These are phyloP conservation scores for Hyphopichia fennica DNA, from an alignment of 1,139 yeast species.

Conservation along the genomic window DNA sequence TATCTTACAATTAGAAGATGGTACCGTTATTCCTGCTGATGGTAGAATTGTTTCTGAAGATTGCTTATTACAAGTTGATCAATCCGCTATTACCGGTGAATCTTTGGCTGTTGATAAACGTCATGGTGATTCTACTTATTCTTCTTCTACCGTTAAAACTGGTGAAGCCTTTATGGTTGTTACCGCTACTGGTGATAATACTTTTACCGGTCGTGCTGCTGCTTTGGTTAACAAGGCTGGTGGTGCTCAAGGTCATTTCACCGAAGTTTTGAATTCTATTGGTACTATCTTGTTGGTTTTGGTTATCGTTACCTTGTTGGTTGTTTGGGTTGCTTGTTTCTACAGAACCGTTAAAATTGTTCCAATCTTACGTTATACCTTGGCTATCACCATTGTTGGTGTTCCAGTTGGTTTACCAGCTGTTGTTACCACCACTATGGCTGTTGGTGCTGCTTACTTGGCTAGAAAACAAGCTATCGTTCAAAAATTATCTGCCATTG, in stretches of 20 bases:
- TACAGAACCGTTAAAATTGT: slow-evolving; percentile 91
- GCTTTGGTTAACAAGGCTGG: slow-evolving; percentile 95
- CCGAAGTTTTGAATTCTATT: slow-evolving; percentile 97
- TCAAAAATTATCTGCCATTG: slow-evolving; percentile 96
- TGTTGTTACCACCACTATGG: slow-evolving; percentile 99
- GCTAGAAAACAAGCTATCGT: slow-evolving; percentile 99
- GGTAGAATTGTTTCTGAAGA: slow-evolving; percentile 91
- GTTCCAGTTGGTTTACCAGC: slow-evolving; percentile 99
- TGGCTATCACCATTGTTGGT: slow-evolving; percentile 98
- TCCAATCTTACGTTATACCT: slow-evolving; percentile 86
- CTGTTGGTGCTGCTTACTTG: slow-evolving; percentile 99
- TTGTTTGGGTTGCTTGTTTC: slow-evolving; percentile 94
- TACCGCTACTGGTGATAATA: slow-evolving; percentile 91
- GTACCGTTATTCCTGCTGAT: slow-evolving; percentile 93
- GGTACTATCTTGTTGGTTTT: slow-evolving; percentile 90
- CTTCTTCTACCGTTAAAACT: slow-evolving; percentile 94
- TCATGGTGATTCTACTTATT: slow-evolving; percentile 84
- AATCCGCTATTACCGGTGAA: slow-evolving; percentile 98
- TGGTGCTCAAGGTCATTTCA: slow-evolving; percentile 93
- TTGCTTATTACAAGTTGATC: slow-evolving; percentile 90
- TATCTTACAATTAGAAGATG: slow-evolving; percentile 88
- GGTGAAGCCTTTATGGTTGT: slow-evolving; percentile 97
- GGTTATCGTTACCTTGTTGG: slow-evolving; percentile 82
- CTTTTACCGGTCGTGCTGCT: slow-evolving; percentile 96
- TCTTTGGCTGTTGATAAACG: slow-evolving; percentile 94